These are phyloP conservation scores for Kernera saxatilis DNA, from an alignment of 345 rosid genomes.

Conservation along the genomic window DNA sequence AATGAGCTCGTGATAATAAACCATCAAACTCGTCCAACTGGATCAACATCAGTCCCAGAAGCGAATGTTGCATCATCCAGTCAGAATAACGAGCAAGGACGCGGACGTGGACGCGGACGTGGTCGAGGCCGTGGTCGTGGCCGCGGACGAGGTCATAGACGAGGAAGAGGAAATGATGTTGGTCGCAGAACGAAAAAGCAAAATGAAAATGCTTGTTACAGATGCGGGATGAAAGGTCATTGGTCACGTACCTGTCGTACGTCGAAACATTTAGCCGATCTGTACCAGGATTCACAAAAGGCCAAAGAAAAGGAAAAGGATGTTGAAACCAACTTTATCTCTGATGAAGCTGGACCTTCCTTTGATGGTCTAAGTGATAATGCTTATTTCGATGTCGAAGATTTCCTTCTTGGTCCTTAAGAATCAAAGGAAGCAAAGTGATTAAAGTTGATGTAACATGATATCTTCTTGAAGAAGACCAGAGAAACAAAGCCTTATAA, in stretches of 20 bases:
- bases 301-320: background rate
- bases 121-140: background rate
- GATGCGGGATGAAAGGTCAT: background rate
- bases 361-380: background rate
- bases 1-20: background rate
- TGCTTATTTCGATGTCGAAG: background rate
- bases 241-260: background rate
- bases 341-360: background rate
- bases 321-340: background rate
- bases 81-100: background rate
- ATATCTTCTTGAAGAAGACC: too few species aligned
- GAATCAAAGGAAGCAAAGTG: background rate
- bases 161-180: background rate
- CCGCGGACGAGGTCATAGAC: background rate
- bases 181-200: background rate
- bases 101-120: too few species aligned
- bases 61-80: background rate
- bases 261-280: background rate
- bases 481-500: too few species aligned
- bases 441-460: too few species aligned
- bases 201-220: background rate
- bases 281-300: background rate
- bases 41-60: background rate
- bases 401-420: background rate
- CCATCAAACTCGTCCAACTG: background rate